Evolutionary conservation across 2,329 filamentous ascomycete species (phyloP), one percentile per base, ranked within the genome.

Genomic region (Mycosphaerelloides madeirae): DNA sequence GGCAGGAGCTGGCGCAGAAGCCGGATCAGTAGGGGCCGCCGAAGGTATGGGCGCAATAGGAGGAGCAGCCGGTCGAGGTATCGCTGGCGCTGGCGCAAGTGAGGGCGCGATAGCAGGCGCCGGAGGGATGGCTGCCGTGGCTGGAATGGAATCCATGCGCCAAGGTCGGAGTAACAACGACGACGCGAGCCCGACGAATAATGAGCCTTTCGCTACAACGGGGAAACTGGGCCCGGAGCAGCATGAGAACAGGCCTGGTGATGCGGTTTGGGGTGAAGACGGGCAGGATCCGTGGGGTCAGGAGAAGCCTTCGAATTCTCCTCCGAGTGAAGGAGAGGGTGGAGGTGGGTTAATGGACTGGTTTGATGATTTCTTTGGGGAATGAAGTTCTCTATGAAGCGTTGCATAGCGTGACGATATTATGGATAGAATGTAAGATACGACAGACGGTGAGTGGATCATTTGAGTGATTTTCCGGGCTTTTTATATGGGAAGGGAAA

Each of bases 61-160:
- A 44, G 56, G 49, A 36, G 67, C 62, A n/a, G 68, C 47, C 1
- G 68, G 68, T 20, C 62, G 41, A 29, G 54, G 53, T 20, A 58
- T 57, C 8, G 55, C 50, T 12, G 68, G 63, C n/a, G 64, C 59
- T 11, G 66, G 59, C 5, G 68, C 65, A 12, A 68, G 62, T 1
- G 70, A 65, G 41, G 65, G 61, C 12, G 68, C 65, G 2, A 67
- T 70, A 6, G 64, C 67, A 12, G 62, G 78, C 4, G 79, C 77
- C 5, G 79, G 78, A n/a, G n/a, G n/a, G n/a, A n/a, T n/a, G n/a
- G n/a, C n/a, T 6, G 74, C 77, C 1, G 75, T 82, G 67, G 79
- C 78, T 28, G 80, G 78, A 3, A 81, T 80, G 54, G 80, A 82
- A 60, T 78, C 79, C 3, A 79, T 82, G 77, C 75, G 74, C n/a